A percentile compares a stretch with the other conserved stretches of the same genome.
These are phyloP conservation scores for Aegilops tauschii DNA, from an alignment of 176 grass and related monocot species.

Conservation along the genomic window DNA sequence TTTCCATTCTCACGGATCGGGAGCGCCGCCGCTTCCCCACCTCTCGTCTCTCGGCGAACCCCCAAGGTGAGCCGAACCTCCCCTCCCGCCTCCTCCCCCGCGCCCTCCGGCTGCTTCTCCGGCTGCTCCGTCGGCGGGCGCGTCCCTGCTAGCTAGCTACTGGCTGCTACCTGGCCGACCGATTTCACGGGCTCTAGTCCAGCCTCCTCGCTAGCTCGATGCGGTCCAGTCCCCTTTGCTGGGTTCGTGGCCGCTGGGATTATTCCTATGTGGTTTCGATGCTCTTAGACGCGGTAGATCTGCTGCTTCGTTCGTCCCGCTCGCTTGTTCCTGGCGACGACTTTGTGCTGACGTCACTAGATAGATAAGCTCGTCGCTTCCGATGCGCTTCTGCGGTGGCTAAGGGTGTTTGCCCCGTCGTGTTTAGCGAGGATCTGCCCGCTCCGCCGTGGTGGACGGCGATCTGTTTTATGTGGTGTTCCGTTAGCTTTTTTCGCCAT, in stretches of 20 bases:
- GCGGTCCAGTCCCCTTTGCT: neutral
- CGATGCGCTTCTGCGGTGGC: neutral
- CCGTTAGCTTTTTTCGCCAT: neutral
- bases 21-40: neutral
- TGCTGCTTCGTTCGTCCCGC: neutral
- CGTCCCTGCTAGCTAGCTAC: neutral
- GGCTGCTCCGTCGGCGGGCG: too few relatives aligned
- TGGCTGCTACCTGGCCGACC: neutral
- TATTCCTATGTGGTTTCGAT: neutral
- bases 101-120: neutral
- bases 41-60: neutral
- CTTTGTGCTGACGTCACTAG: neutral
- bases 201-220: neutral
- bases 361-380: neutral
- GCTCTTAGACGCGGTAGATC: neutral
- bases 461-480: neutral
- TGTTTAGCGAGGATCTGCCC: neutral
- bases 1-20: neutral
- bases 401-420: neutral
- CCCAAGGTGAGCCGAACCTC: neutral
- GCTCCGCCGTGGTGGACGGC: neutral
- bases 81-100: neutral
- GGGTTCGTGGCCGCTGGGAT: neutral
- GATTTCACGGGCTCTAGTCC: neutral
- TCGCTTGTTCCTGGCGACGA: neutral